Conservation (phyloP, 176 grass and related monocot genomes). For the Ampelocalamus luodianensis region DNA sequence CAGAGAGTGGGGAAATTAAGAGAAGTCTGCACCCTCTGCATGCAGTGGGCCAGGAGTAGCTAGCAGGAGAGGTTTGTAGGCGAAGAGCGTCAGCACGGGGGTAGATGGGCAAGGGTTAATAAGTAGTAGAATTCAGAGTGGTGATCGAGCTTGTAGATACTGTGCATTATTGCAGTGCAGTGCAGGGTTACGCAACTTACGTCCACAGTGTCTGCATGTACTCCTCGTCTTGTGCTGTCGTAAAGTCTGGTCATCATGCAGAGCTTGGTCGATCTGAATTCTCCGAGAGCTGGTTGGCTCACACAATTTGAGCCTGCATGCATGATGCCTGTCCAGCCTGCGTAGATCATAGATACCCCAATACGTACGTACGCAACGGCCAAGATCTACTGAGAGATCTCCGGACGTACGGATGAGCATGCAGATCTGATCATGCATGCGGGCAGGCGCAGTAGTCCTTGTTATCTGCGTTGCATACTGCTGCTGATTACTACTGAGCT, state of each 20-base stretch:
- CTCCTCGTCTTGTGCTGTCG: constrained; percentile 20
- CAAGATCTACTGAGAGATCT: constrained; percentile 48
- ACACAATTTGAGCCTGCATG: background rate
- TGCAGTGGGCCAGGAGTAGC: constrained; percentile 13
- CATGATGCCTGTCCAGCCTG: background rate
- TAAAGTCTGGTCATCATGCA: background rate
- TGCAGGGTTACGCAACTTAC: background rate
- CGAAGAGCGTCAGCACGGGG: constrained; percentile 10
- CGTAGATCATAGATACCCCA: background rate
- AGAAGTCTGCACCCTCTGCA: background rate
- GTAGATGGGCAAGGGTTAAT: constrained; percentile 7
- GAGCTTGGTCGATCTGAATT: constrained; percentile 7
- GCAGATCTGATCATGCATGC: constrained; percentile 18
- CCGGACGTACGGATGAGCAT: constrained; percentile 16
- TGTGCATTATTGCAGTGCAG: background rate
- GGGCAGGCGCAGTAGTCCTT: background rate
- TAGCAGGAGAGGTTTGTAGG: background rate
- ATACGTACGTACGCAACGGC: constrained; percentile 31
- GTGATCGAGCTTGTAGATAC: background rate
- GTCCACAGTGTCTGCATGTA: background rate
- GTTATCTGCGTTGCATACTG: background rate
- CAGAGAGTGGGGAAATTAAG: background rate
- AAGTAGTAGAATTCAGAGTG: background rate
- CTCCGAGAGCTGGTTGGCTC: constrained; percentile 10
- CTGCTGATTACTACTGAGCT: background rate